A percentile compares a stretch with the other conserved stretches of the same genome.
Conservation (phyloP, 2,329 filamentous ascomycete species). For the Aspergillus awamori region DNA sequence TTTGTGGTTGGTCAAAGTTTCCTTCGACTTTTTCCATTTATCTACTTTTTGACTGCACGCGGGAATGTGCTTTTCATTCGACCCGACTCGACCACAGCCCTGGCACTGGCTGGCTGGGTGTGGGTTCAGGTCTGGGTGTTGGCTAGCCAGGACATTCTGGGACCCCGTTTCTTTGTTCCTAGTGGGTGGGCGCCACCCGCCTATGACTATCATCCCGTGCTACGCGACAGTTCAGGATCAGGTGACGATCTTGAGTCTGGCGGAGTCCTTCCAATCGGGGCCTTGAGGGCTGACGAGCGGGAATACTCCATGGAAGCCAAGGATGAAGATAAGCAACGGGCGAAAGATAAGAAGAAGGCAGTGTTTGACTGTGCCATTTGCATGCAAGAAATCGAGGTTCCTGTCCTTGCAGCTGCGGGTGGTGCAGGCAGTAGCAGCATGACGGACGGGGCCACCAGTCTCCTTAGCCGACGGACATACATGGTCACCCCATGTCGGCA, state of each 20-base stretch:
- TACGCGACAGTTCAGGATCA: conserved; percentile 56
- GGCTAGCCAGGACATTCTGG: conserved; percentile 79
- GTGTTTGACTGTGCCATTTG: conserved; percentile 93
- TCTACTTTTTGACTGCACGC: conserved; percentile 79
- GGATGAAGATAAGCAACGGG: conserved; percentile 46
- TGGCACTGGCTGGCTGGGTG: conserved; percentile 72
- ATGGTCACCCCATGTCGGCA: conserved; percentile 98
- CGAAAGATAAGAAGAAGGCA: conserved; percentile 56
- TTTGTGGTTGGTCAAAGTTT: conserved; percentile 84
- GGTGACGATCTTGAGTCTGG: conserved; percentile 81
- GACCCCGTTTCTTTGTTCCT: conserved; percentile 83
- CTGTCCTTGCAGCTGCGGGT: conserved; percentile 62
- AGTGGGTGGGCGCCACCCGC: conserved; percentile 64
- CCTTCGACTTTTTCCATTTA: conserved; percentile 75
- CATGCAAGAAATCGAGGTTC: conserved; percentile 86
- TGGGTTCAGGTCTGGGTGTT: conserved; percentile 83
- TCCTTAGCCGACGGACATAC: conserved; percentile 79
- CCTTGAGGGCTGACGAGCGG: conserved; percentile 55
- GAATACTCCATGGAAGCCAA: conserved; percentile 42
- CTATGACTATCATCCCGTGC: conserved; percentile 93
- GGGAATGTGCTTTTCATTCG: conserved; percentile 81
- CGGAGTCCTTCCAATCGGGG: conserved; percentile 73
- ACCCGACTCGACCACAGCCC: conserved; percentile 67
- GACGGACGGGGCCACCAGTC: conserved; percentile 55
- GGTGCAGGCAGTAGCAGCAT: conserved; percentile 53